Conservation (phyloP, 306 rosid species). For the Cicer cuneatum region DNA sequence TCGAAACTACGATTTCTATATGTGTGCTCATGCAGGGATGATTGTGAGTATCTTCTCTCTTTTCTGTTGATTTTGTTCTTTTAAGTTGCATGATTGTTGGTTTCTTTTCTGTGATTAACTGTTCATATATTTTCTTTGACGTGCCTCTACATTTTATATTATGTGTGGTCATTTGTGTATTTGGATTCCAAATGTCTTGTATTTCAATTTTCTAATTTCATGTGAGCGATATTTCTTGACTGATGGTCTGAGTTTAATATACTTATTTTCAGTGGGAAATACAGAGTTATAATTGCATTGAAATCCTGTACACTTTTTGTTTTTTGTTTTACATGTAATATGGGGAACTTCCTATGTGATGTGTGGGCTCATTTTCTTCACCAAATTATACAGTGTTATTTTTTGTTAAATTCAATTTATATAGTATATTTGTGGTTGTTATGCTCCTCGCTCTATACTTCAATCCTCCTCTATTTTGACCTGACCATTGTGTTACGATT, state of each 20-base stretch:
- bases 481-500: neutral
- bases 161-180: neutral
- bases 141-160: neutral
- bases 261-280: neutral
- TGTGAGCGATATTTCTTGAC: too few species aligned
- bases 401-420: neutral
- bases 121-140: neutral
- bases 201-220: too few species aligned
- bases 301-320: neutral
- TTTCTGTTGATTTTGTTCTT: neutral
- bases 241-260: neutral
- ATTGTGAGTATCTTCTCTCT: conserved; percentile 59
- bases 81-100: neutral
- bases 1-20: conserved; percentile 79
- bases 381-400: neutral
- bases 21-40: conserved; percentile 99
- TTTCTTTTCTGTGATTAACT: neutral
- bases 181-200: too few species aligned
- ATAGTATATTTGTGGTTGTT: neutral
- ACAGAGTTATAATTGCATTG: neutral
- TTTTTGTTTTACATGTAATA: neutral
- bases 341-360: neutral
- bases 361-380: neutral
- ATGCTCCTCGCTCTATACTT: neutral
- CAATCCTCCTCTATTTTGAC: neutral